Percentiles rank a stretch among this genome's conserved stretches.
Evolutionary conservation across 2,329 filamentous ascomycete species (phyloP).

Genomic region (Nigrospora oryzae): DNA sequence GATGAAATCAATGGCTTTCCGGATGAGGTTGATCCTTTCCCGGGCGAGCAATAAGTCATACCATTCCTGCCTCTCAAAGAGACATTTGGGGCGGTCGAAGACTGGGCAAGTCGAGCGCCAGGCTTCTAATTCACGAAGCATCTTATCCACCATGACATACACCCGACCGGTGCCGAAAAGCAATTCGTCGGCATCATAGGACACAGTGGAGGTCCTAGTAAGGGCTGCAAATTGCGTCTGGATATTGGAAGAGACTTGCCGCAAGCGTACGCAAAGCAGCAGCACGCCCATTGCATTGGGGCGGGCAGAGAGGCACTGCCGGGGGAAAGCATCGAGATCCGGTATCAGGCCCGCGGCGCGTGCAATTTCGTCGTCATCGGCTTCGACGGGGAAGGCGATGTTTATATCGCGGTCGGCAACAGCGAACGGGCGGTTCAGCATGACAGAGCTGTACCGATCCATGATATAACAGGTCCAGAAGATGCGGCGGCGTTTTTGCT

Average conservation of each 20-base stretch:
- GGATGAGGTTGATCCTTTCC: constrained; percentile 28
- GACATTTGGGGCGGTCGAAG: constrained; percentile 21
- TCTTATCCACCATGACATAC: constrained; percentile 15
- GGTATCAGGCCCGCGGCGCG: constrained; percentile 2
- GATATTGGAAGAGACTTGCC: constrained; percentile 30
- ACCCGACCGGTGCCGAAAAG: constrained; percentile 11
- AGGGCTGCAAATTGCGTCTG: constrained; percentile 17
- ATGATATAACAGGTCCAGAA: constrained; percentile 38
- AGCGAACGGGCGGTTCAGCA: constrained; percentile 30
- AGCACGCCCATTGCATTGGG: constrained; percentile 27
- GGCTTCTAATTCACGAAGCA: constrained; percentile 22
- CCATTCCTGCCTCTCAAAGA: constrained; percentile 34
- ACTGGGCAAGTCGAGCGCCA: constrained; percentile 25
- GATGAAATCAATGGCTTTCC: constrained; percentile 30
- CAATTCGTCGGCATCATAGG: constrained; percentile 2
- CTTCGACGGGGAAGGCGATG: constrained; percentile 24
- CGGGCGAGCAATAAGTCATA: constrained; percentile 31
- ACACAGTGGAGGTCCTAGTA: neutral
- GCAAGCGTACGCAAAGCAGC: constrained; percentile 25
- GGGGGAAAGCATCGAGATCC: constrained; percentile 3
- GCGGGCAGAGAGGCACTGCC: constrained; percentile 1
- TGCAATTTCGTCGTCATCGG: constrained; percentile 22
- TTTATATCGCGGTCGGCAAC: constrained; percentile 29
- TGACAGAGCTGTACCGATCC: constrained; percentile 32
- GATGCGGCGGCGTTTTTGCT: constrained; percentile 27